Percentiles rank a stretch among this genome's conserved stretches.
These are phyloP conservation scores for Picea glauca DNA, from an alignment of 75 land plant species.

Conservation along the genomic window DNA sequence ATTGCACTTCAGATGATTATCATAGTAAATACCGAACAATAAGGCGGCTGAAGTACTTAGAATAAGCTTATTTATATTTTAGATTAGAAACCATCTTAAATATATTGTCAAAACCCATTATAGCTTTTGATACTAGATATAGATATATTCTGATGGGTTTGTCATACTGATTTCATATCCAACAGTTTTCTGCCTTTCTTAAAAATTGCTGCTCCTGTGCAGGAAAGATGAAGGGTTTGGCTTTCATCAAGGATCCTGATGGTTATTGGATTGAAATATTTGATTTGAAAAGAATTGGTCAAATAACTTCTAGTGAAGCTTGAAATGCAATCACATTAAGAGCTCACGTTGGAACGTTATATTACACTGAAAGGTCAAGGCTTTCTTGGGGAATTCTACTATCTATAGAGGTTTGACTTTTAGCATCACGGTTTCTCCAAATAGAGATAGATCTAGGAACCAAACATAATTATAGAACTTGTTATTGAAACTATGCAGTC, in stretches of 20 bases:
- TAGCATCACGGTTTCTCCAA: neutral
- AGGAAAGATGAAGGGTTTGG: conserved; percentile 94
- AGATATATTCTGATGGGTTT: neutral
- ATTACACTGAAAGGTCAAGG: neutral
- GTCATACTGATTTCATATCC: neutral
- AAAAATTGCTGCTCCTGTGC: conserved; percentile 12
- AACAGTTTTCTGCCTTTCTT: neutral
- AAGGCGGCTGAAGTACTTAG: neutral
- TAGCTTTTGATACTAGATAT: too few relatives aligned
- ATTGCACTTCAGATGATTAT: neutral
- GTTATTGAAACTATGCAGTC: too few relatives aligned
- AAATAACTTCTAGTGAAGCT: conserved; percentile 37
- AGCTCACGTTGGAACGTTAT: neutral
- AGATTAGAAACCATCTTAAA: too few relatives aligned
- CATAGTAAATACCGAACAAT: neutral
- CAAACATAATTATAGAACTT: too few relatives aligned
- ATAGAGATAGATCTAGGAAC: too few relatives aligned
- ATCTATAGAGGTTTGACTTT: neutral
- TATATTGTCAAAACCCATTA: too few relatives aligned
- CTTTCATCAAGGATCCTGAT: conserved; percentile 97
- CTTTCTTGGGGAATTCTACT: neutral
- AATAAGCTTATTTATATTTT: neutral
- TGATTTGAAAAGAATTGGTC: conserved; percentile 57
- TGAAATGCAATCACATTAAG: conserved; percentile 14
- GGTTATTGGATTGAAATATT: conserved; percentile 99